phyloP scores from a whole-genome alignment of 1,284 basidiomycete species.

The Ganoderma multipileum region DNA sequence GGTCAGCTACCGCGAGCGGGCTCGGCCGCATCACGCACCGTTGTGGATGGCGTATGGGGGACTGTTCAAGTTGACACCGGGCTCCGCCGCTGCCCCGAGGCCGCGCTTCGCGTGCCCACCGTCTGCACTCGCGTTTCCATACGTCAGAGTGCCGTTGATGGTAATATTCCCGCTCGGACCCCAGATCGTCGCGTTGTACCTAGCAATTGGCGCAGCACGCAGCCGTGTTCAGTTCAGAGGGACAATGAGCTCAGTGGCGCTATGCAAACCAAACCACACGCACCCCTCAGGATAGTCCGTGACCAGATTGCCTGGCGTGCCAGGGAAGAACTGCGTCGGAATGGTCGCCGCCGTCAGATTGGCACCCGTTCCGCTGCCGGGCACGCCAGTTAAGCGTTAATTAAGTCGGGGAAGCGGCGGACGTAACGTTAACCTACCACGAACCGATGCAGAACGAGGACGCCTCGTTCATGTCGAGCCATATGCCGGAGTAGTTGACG shows the following conservation, averaged over 20 bases:
- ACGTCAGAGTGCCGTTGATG: constrained; percentile 70
- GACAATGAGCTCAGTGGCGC: neutral
- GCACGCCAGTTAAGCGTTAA: constrained; percentile 51
- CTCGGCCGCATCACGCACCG: constrained; percentile 44
- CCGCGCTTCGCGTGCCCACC: constrained; percentile 52
- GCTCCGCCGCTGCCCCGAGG: constrained; percentile 55
- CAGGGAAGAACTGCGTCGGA: constrained; percentile 56
- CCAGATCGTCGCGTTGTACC: constrained; percentile 67
- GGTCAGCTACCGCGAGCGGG: constrained; percentile 18
- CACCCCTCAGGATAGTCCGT: constrained; percentile 72
- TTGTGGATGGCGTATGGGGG: constrained; percentile 80
- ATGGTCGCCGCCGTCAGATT: constrained; percentile 56
- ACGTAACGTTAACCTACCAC: constrained; percentile 52
- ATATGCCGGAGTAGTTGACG: constrained; percentile 71
- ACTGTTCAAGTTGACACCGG: constrained; percentile 55
- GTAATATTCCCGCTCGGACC: constrained; percentile 80
- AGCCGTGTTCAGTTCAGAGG: neutral
- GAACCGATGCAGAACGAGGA: constrained; percentile 71
- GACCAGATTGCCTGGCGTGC: constrained; percentile 57
- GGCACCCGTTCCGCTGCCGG: constrained; percentile 55
- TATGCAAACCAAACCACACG: constrained; percentile 24
- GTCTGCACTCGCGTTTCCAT: constrained; percentile 49
- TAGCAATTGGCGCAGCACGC: constrained; percentile 35
- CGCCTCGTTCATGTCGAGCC: constrained; percentile 83
- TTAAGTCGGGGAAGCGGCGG: constrained; percentile 41